These are phyloP conservation scores for Mortierella polycephala DNA, from an alignment of 371 early-diverging fungal species.

Conservation along the genomic window DNA sequence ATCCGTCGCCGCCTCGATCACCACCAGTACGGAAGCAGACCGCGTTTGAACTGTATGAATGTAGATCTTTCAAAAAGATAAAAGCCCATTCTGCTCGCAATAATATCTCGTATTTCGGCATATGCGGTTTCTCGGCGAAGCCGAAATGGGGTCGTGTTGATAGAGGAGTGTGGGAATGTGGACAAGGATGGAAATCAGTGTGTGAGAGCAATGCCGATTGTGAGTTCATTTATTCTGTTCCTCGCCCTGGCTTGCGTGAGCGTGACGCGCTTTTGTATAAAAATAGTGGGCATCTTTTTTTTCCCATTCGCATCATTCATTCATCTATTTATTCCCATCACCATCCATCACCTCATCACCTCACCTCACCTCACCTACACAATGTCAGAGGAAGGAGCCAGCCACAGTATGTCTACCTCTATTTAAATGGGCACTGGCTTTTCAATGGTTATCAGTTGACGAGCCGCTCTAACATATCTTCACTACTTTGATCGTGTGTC, in stretches of 20 bases:
- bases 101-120: no score
- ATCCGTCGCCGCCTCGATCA: background rate
- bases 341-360: background rate
- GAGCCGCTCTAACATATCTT: background rate
- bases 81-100: no score
- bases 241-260: no score
- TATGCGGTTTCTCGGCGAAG: no score
- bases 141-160: no score
- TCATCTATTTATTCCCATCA: background rate
- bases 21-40: background rate
- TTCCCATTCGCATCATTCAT: background rate
- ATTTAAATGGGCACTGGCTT: background rate
- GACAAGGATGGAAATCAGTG: no score
- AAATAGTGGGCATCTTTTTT: background rate
- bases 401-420: conserved; percentile 8
- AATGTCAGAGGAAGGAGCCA: conserved; percentile 3
- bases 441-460: background rate
- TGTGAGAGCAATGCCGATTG: no score
- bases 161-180: no score
- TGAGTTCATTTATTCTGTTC: no score
- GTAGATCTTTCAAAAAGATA: no score
- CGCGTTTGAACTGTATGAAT: background rate
- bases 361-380: background rate
- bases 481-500: background rate
- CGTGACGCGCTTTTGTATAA: no score